These are phyloP conservation scores for Fusarium sp. DNA, from an alignment of 2,329 filamentous ascomycete genomes.

Conservation along the genomic window DNA sequence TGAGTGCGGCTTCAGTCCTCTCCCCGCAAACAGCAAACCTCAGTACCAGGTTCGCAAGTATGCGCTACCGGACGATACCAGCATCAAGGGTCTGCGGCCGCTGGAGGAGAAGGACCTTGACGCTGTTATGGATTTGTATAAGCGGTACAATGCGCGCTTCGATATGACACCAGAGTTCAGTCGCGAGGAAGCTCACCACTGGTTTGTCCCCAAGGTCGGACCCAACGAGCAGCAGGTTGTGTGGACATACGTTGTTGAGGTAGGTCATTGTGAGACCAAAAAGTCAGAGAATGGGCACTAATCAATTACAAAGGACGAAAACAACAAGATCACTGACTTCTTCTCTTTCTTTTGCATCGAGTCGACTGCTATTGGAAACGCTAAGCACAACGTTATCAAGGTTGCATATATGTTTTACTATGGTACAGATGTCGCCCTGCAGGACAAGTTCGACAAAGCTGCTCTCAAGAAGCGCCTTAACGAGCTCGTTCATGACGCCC, in stretches of 20 bases:
- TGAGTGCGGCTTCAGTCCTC: conserved; percentile 91
- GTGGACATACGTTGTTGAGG: conserved; percentile 93
- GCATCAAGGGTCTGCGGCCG: conserved; percentile 78
- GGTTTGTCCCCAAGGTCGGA: conserved; percentile 78
- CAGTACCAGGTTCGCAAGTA: conserved; percentile 88
- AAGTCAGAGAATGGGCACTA: not conserved
- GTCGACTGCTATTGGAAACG: conserved; percentile 87
- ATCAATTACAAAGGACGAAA: conserved; percentile 58
- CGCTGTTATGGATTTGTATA: conserved; percentile 78
- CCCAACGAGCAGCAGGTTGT: conserved; percentile 79
- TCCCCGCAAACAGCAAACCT: conserved; percentile 86
- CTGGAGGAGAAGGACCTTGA: conserved; percentile 86
- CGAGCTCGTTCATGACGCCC: conserved; percentile 81
- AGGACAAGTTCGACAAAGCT: conserved; percentile 61
- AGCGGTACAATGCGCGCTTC: conserved; percentile 81
- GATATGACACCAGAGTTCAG: conserved; percentile 87
- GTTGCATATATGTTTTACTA: conserved; percentile 99
- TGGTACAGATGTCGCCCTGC: conserved; percentile 82
- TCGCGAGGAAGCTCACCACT: conserved; percentile 86
- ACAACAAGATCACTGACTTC: conserved; percentile 91
- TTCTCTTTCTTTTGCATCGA: conserved; percentile 97
- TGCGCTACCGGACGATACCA: conserved; percentile 79
- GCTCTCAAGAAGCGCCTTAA: conserved; percentile 85
- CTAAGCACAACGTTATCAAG: conserved; percentile 81
- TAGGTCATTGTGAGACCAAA: conserved; percentile 48